These are phyloP conservation scores for Aspergillus tanneri DNA, from an alignment of 2,329 filamentous ascomycete species.

Conservation along the genomic window DNA sequence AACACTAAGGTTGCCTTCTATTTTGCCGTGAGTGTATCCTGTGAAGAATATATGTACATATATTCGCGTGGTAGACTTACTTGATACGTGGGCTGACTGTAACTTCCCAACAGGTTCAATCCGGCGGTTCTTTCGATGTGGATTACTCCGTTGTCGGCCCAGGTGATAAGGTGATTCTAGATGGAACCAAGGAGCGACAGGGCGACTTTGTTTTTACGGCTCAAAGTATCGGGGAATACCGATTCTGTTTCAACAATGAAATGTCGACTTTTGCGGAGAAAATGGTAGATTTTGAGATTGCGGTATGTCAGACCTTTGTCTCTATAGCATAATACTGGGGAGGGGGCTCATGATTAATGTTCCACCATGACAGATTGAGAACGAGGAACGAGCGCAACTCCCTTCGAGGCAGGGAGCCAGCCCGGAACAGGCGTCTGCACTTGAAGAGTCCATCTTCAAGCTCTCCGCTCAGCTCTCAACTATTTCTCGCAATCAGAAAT, in stretches of 20 bases:
- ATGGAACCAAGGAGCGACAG: conserved; percentile 87
- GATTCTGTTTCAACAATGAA: conserved; percentile 97
- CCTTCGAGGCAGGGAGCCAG: conserved; percentile 85
- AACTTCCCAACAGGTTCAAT: conserved; percentile 73
- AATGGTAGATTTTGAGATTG: conserved; percentile 95
- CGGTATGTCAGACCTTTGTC: conserved; percentile 61
- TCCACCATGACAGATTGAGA: conserved; percentile 68
- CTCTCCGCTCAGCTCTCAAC: conserved; percentile 89
- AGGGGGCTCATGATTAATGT: not conserved
- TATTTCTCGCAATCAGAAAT: conserved; percentile 96
- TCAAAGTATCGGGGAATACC: conserved; percentile 81
- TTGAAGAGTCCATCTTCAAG: conserved; percentile 95
- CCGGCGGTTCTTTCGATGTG: conserved; percentile 94
- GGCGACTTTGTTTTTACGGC: conserved; percentile 98
- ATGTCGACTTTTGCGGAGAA: conserved; percentile 99
- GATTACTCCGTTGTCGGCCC: conserved; percentile 88
- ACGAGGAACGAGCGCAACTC: conserved; percentile 76
- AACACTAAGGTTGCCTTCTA: conserved; percentile 95
- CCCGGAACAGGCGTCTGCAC: conserved; percentile 80
- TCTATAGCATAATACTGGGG: not conserved
- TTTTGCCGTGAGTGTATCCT: conserved; percentile 78
- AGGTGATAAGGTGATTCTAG: conserved; percentile 73
- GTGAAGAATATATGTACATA: not conserved
- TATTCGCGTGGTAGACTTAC: not conserved
- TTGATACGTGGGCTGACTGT: not conserved